A percentile compares a stretch with the other conserved stretches of the same genome.
These are phyloP conservation scores for Rhizopogon vulgaris DNA, from an alignment of 768 basidiomycete species.

Conservation along the genomic window DNA sequence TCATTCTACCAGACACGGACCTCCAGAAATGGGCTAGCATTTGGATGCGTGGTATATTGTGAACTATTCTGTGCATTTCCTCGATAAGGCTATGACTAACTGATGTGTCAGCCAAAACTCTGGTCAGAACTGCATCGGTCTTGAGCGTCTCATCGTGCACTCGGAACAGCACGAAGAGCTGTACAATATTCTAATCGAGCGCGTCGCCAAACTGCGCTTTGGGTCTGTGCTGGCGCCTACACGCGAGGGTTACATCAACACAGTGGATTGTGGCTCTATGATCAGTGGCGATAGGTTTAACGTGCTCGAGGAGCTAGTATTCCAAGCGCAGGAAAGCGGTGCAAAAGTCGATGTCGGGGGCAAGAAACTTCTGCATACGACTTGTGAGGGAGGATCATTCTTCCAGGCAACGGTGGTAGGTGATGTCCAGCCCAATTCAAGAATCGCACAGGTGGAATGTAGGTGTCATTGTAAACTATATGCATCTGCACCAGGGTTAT, in stretches of 20 bases:
- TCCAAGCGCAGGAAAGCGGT: constrained; percentile 62
- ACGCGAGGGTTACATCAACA: constrained; percentile 62
- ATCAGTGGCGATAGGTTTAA: constrained; percentile 70
- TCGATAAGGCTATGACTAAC: neutral
- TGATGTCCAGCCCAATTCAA: constrained; percentile 63
- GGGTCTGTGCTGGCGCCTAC: constrained; percentile 68
- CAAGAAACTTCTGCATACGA: constrained; percentile 53
- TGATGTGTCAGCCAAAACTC: constrained; percentile 64
- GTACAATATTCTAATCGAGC: constrained; percentile 55
- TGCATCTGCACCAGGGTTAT: neutral
- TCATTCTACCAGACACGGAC: constrained; percentile 84
- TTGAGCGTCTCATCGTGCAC: constrained; percentile 90
- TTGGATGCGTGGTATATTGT: constrained; percentile 93
- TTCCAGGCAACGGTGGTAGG: constrained; percentile 87
- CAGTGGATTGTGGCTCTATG: constrained; percentile 86
- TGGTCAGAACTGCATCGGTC: constrained; percentile 97
- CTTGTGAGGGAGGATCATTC: constrained; percentile 68
- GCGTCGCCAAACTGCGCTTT: constrained; percentile 62
- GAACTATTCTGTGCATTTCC: constrained; percentile 26
- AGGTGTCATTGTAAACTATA: constrained; percentile 23
- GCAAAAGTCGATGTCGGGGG: constrained; percentile 65
- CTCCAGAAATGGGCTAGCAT: constrained; percentile 72
- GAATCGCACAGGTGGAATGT: constrained; percentile 79
- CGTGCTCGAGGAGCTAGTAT: constrained; percentile 61
- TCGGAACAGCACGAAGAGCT: constrained; percentile 70